Base-by-base conservation (phyloP, 768 basidiomycete genomes). In the Russula lepida region DNA sequence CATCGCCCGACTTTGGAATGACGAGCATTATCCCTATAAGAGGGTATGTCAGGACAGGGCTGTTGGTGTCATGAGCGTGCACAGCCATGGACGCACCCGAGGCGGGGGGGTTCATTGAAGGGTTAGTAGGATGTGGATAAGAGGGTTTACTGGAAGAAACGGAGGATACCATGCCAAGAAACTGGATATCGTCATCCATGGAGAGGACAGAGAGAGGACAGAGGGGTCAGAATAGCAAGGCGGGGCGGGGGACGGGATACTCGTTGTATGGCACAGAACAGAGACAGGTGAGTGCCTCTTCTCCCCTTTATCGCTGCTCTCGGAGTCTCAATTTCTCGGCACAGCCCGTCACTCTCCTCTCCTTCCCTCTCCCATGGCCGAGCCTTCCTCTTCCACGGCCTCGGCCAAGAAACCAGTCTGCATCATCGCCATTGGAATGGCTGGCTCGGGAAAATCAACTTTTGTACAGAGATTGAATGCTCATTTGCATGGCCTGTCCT, bases 401-500 rank as follows among this genome's bases (percentile, higher is more conserved):
- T 3, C 12, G 11, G n/a, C 50, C 15, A 74, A 84, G 68, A 84
- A 90, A 68, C 91, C 93, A 0, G 79, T 86, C 7, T 84, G 89
- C 5, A 90, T 97, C 56, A 85, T 97, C 66, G 86, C 89, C 44
- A 95, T 97, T 63, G 94, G 94, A 23, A 95, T 95, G 92, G 95
- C 94, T 0, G 95, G 95, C 5, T 92, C 92, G 3, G 95, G 95
- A 63, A 98, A 98, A 77, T 98, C 97, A 6, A 98, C 95, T 3
- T 91, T 99, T 71, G 91, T 99, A 21, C 92, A 97, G 67, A 84
- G 92, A 35, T 86, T 98, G 59, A 98, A 95, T 72, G 89, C 95
- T 15, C 83, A 98, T 75, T 76, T 98, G 50, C 91, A 95, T 74
- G 79, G 86, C 0, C 73, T 75, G 46, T 71, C 84, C 60, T 82